Evolutionary conservation across 2,329 filamentous ascomycete species (phyloP).

Genomic region (Cordyceps militaris): DNA sequence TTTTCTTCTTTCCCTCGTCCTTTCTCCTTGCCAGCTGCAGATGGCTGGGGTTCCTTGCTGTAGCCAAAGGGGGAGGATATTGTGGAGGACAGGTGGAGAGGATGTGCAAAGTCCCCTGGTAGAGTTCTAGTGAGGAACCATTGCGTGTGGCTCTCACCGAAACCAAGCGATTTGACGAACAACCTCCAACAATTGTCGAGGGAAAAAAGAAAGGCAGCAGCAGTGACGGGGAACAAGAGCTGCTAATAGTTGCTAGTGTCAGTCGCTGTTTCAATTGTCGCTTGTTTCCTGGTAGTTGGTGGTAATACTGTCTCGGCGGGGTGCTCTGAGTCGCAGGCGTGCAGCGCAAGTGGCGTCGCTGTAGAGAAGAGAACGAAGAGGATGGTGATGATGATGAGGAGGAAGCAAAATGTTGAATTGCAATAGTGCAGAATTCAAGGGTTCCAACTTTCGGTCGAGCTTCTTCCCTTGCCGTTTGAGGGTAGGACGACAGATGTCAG

Average conservation of each 20-base stretch:
- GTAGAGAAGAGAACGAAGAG: too few relatives aligned
- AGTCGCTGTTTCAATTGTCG: background rate
- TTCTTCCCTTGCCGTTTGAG: too few relatives aligned
- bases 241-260: background rate
- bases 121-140: conserved; percentile 6
- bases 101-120: background rate
- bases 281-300: too few relatives aligned
- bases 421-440: too few relatives aligned
- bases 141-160: conserved; percentile 2
- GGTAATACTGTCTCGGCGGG: too few relatives aligned
- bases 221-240: background rate
- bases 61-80: background rate
- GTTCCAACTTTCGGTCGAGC: too few relatives aligned
- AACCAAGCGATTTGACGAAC: background rate
- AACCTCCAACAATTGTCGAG: background rate
- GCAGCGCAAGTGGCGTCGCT: too few relatives aligned
- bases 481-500: background rate
- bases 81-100: conserved; percentile 7
- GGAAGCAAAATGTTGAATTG: too few relatives aligned
- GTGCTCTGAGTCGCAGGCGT: too few relatives aligned
- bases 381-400: too few relatives aligned
- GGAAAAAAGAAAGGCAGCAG: background rate
- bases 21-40: background rate
- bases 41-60: background rate
- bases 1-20: background rate